These are phyloP conservation scores for Trichocladium antarcticum DNA, from an alignment of 495 filamentous ascomycete genomes.

Conservation along the genomic window DNA sequence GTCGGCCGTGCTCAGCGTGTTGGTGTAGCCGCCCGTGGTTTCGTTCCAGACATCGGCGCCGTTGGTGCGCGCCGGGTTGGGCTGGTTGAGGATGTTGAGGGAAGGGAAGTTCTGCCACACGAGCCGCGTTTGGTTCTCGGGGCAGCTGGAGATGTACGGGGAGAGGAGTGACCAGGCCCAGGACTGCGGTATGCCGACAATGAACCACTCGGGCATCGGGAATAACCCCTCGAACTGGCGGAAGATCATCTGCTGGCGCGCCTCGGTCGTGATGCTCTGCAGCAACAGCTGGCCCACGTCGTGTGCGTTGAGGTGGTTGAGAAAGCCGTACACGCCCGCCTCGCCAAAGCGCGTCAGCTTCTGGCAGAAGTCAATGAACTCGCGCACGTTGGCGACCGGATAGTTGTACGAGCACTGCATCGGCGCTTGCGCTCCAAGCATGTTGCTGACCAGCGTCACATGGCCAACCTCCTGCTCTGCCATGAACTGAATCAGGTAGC, in stretches of 20 bases:
- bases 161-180: constrained; percentile 83
- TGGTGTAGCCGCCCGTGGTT: constrained; percentile 40
- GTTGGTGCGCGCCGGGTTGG: constrained; percentile 54
- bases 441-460: constrained; percentile 66
- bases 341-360: constrained; percentile 77
- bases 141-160: constrained; percentile 74
- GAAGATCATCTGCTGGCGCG: constrained; percentile 81
- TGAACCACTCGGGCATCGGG: constrained; percentile 80
- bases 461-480: constrained; percentile 77
- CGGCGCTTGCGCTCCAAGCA: constrained; percentile 65
- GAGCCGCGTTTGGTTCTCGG: constrained; percentile 59
- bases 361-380: constrained; percentile 80
- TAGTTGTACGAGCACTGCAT: constrained; percentile 74
- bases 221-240: constrained; percentile 75
- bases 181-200: constrained; percentile 68
- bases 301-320: constrained; percentile 67
- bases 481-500: constrained; percentile 71
- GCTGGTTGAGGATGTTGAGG: constrained; percentile 63
- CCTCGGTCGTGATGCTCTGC: constrained; percentile 72
- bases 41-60: constrained; percentile 46
- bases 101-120: constrained; percentile 85
- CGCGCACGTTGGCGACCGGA: constrained; percentile 62
- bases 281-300: constrained; percentile 55
- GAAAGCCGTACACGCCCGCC: constrained; percentile 73
- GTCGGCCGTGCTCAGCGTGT: constrained; percentile 27